Evolutionary conservation across 192 early-diverging fungal species (phyloP).

Genomic region (Dispira simplex): DNA sequence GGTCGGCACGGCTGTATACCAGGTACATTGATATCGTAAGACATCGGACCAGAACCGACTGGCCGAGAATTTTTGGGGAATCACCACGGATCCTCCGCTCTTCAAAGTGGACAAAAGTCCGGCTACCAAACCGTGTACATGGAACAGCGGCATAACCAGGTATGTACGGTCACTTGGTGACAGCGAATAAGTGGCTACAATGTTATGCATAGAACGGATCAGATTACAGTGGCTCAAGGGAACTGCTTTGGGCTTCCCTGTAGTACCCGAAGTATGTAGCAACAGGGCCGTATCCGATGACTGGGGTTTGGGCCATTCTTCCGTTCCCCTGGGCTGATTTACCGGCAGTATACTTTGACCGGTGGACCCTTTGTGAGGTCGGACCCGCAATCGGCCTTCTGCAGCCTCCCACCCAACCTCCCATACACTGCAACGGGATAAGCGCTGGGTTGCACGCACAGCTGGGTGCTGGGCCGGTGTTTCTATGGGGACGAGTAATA

Average conservation of each 20-base stretch:
- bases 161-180: conserved; percentile 39
- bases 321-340: neutral
- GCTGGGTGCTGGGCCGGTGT: conserved; percentile 30
- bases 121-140: conserved; percentile 72
- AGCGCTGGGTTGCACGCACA: conserved; percentile 31
- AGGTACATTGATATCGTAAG: conserved; percentile 34
- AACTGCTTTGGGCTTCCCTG: conserved; percentile 62
- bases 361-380: neutral
- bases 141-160: conserved; percentile 77
- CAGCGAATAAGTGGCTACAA: conserved; percentile 49
- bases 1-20: conserved; percentile 69
- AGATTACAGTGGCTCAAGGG: conserved; percentile 69
- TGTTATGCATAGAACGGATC: conserved; percentile 55
- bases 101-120: conserved; percentile 50
- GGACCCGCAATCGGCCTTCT: conserved; percentile 13
- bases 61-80: conserved; percentile 58
- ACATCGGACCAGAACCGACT: conserved; percentile 63
- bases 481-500: conserved; percentile 46
- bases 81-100: conserved; percentile 46
- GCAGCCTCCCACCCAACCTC: conserved; percentile 34
- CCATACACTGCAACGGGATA: conserved; percentile 32
- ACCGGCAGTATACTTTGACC: neutral
- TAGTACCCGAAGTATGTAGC: conserved; percentile 71
- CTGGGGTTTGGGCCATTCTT: conserved; percentile 14
- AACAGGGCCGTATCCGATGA: conserved; percentile 50